phyloP scores from a whole-genome alignment of 768 basidiomycete genomes.

The Boletus coccyginus region DNA sequence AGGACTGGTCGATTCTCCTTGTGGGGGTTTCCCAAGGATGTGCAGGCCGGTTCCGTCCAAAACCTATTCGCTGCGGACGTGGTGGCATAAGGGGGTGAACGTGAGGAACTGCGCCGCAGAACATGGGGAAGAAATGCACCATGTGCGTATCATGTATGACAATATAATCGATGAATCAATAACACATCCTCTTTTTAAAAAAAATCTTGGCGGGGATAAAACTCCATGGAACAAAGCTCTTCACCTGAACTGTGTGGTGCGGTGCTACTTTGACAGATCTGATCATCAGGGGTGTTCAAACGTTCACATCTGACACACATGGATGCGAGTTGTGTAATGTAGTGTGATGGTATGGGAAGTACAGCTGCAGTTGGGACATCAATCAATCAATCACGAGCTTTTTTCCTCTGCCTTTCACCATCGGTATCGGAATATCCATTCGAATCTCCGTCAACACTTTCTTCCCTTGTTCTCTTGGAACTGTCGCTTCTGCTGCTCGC shows the following conservation, averaged over 20 bases:
- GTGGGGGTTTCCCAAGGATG: conserved; percentile 64
- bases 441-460: neutral
- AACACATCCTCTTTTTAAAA: neutral
- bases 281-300: neutral
- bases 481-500: conserved; percentile 13
- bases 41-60: conserved; percentile 78
- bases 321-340: neutral
- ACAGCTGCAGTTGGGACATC: neutral
- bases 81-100: conserved; percentile 67
- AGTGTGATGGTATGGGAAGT: neutral
- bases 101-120: conserved; percentile 73
- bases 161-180: conserved; percentile 4
- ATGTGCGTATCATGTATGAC: neutral
- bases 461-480: conserved; percentile 17
- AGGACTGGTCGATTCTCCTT: neutral
- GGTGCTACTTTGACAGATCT: neutral
- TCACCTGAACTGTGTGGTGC: neutral
- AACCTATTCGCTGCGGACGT: conserved; percentile 70
- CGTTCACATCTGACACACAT: neutral
- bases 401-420: conserved; percentile 10
- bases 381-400: conserved; percentile 10
- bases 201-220: neutral
- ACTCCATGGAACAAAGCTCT: neutral
- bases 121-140: conserved; percentile 49
- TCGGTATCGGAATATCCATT: neutral